These are phyloP conservation scores for Gynochthodes officinalis DNA, from an alignment of 257 asterid genomes.

Conservation along the genomic window DNA sequence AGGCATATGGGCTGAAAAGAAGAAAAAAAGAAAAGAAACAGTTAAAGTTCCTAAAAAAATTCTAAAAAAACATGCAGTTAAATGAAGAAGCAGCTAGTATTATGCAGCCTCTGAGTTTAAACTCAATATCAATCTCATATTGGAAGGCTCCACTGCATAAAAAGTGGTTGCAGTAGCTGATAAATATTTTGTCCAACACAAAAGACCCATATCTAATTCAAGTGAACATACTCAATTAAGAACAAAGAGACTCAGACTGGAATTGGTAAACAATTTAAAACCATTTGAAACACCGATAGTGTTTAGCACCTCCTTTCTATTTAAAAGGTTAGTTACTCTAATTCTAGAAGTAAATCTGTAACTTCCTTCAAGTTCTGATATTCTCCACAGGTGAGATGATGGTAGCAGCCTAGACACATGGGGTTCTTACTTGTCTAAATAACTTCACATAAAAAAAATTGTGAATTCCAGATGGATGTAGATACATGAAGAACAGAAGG, in stretches of 20 bases:
- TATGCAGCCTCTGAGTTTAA: neutral
- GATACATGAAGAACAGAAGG: neutral
- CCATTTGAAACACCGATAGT: too few species aligned
- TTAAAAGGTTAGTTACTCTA: neutral
- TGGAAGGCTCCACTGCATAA: too few species aligned
- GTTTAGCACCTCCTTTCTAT: neutral
- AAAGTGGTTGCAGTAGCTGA: neutral
- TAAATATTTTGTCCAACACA: neutral
- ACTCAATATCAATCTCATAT: neutral
- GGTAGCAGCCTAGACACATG: neutral
- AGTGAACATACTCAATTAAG: neutral
- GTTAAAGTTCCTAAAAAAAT: neutral
- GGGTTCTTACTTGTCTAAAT: neutral
- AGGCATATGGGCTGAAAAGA: slow-evolving; percentile 83
- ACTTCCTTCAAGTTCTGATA: neutral
- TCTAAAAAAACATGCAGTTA: neutral
- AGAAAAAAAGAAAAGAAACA: slow-evolving; percentile 22
- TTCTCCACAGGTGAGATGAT: neutral
- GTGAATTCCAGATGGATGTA: neutral
- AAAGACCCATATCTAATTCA: neutral
- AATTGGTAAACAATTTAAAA: neutral
- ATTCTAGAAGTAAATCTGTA: neutral
- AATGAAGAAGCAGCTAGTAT: neutral
- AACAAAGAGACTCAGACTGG: neutral
- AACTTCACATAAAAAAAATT: neutral